These are phyloP conservation scores for Auxenochlorella pyrenoidosa DNA, from an alignment of 139 green algal species.

Conservation along the genomic window DNA sequence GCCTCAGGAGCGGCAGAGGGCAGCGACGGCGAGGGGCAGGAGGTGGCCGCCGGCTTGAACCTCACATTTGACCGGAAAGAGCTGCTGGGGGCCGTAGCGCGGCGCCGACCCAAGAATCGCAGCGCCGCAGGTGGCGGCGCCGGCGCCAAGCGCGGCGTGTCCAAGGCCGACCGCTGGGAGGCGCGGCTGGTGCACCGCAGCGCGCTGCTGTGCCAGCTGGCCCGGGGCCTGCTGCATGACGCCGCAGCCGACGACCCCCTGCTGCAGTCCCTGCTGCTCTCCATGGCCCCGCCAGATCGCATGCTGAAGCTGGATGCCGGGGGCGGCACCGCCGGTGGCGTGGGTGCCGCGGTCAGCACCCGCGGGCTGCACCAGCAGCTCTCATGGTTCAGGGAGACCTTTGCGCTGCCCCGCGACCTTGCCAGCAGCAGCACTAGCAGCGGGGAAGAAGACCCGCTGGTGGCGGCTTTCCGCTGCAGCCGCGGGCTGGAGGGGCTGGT, in stretches of 20 bases:
- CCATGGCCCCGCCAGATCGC: constrained; percentile 40
- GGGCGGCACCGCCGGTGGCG: constrained; percentile 9
- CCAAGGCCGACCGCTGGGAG: constrained; percentile 51
- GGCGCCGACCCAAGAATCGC: not conserved
- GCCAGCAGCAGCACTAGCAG: not conserved
- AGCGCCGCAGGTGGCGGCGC: not conserved
- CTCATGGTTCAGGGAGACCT: constrained; percentile 47
- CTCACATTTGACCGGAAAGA: constrained; percentile 6
- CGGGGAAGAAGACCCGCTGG: not conserved
- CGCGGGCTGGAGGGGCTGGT: not conserved
- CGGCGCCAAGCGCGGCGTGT: constrained; percentile 5
- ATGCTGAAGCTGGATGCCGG: constrained; percentile 1
- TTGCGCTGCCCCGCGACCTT: not conserved
- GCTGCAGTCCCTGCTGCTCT: constrained; percentile 71
- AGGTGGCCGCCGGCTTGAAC: not conserved
- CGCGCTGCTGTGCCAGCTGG: constrained; percentile 78
- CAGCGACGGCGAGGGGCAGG: not conserved
- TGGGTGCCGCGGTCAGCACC: not conserved
- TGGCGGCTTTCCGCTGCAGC: not conserved
- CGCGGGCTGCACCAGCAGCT: constrained; percentile 46
- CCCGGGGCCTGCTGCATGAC: constrained; percentile 60
- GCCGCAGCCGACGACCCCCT: constrained; percentile 55
- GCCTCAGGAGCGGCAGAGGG: not conserved
- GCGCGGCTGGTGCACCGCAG: constrained; percentile 64
- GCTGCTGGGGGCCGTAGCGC: not conserved